Evolutionary conservation across 257 asterid species (phyloP).

Genomic region (Solanum acaule): DNA sequence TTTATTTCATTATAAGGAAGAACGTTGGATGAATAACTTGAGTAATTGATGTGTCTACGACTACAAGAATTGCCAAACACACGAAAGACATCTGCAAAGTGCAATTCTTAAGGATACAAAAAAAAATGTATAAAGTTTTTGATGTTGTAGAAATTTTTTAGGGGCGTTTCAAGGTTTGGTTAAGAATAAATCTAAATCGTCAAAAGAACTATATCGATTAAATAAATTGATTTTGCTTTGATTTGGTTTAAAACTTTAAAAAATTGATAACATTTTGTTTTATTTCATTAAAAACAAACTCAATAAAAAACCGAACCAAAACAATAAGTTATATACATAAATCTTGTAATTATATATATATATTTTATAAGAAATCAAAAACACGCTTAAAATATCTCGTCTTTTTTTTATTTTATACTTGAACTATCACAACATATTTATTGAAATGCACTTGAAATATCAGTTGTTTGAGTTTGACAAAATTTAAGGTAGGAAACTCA

Average conservation of each 20-base stretch:
- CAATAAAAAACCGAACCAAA: background rate
- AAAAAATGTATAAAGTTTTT: background rate
- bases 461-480: background rate
- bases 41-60: background rate
- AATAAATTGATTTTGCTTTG: background rate
- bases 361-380: no score
- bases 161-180: background rate
- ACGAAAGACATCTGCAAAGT: background rate
- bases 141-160: background rate
- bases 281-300: background rate
- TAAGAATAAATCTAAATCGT: no score
- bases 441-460: background rate
- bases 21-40: background rate
- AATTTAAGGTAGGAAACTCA: background rate
- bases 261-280: background rate
- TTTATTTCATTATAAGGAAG: background rate
- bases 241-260: background rate
- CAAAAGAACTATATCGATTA: background rate
- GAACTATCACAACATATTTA: background rate
- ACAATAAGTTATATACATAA: background rate
- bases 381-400: rapidly evolving
- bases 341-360: no score
- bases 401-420: no score
- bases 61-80: background rate
- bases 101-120: background rate